These are phyloP conservation scores for Apiotrichum mycotoxinovorans DNA, from an alignment of 1,284 basidiomycete species.

Conservation along the genomic window DNA sequence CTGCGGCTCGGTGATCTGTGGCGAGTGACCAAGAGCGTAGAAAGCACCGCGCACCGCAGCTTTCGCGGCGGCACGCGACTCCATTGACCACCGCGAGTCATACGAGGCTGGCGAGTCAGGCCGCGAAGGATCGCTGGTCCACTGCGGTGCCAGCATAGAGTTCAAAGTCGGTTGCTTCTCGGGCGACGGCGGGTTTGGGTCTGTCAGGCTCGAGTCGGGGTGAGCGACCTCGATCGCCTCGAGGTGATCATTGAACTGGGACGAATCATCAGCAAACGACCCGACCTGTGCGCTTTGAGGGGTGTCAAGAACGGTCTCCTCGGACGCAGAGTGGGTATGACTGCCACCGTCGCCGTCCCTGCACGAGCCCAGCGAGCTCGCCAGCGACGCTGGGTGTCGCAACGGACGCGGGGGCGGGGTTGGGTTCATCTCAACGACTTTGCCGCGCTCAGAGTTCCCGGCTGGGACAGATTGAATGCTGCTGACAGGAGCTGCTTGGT, in stretches of 20 bases:
- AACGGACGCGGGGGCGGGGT: neutral
- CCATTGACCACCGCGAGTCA: constrained; percentile 11
- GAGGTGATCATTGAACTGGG: neutral
- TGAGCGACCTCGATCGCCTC: neutral
- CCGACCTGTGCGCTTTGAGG: constrained; percentile 6
- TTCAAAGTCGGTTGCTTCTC: neutral
- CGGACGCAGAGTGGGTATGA: neutral
- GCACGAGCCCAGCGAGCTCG: neutral
- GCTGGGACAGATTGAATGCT: neutral
- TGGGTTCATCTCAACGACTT: neutral
- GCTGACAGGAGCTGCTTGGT: neutral
- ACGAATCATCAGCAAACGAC: neutral
- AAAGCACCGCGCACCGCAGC: constrained; percentile 5
- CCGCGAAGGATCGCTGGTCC: neutral
- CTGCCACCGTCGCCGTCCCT: neutral
- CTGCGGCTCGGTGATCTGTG: constrained; percentile 8
- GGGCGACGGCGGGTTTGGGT: neutral
- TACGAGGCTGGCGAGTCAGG: constrained; percentile 8
- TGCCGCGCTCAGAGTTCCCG: neutral
- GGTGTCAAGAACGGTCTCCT: constrained; percentile 13
- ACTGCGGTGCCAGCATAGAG: neutral
- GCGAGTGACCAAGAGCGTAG: constrained; percentile 18
- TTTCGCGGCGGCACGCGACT: constrained; percentile 8
- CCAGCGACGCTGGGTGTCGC: too few species aligned
- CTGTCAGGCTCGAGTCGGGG: neutral